A percentile compares a stretch with the other conserved stretches of the same genome.
phyloP scores from a whole-genome alignment of 2,329 filamentous ascomycete genomes.

The Trichoderma sp. region DNA sequence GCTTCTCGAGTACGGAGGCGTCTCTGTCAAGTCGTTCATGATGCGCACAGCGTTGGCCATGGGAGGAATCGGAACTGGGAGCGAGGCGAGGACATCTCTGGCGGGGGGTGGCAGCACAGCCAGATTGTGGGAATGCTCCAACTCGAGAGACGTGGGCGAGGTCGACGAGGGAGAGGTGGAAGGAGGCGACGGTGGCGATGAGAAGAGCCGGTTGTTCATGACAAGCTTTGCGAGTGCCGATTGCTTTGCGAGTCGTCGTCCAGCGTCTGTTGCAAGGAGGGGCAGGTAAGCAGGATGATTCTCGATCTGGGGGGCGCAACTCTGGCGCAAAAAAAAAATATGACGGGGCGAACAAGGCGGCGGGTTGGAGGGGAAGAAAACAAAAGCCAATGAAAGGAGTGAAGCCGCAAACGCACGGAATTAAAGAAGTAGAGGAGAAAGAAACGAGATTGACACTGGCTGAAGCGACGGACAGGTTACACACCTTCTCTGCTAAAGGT shows the following conservation, averaged over 20 bases:
- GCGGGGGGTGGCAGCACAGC: constrained; percentile 35
- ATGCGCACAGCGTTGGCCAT: constrained; percentile 42
- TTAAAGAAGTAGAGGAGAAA: not conserved
- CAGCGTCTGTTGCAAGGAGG: constrained; percentile 27
- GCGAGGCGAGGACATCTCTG: constrained; percentile 30
- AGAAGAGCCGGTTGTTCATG: constrained; percentile 43
- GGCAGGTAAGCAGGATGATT: not conserved
- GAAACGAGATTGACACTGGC: not conserved
- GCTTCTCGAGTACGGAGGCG: constrained; percentile 55
- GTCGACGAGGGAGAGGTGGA: constrained; percentile 28
- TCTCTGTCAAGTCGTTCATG: constrained; percentile 47
- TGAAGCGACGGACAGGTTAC: constrained; percentile 15
- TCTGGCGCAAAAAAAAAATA: not conserved
- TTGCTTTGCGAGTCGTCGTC: constrained; percentile 39
- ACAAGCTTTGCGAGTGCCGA: constrained; percentile 44
- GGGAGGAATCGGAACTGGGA: constrained; percentile 30
- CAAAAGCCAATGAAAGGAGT: not conserved
- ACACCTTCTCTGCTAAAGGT: constrained; percentile 25
- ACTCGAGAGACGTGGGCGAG: constrained; percentile 31
- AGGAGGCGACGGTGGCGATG: constrained; percentile 31
- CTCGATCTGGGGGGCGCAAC: not conserved
- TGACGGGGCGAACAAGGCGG: not conserved
- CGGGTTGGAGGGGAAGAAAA: not conserved
- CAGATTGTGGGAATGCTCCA: constrained; percentile 33
- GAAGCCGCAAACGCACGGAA: not conserved